Conservation (phyloP, 1,284 basidiomycete genomes). For the Kalmanozyma brasiliensis region DNA sequence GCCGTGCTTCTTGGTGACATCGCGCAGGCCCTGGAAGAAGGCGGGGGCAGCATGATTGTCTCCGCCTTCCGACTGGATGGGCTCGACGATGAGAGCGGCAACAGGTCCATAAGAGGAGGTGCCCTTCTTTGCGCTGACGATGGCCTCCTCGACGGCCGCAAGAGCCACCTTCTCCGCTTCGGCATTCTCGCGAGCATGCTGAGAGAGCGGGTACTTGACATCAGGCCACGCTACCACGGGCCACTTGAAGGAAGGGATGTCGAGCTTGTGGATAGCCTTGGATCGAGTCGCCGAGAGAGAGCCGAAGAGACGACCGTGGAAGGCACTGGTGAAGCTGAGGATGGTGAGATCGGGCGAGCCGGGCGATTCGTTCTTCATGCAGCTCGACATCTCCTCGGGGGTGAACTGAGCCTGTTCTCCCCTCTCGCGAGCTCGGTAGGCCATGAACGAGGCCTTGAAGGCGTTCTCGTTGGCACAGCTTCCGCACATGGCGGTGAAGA, state of each 20-base stretch:
- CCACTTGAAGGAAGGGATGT: constrained; percentile 74
- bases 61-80: constrained; percentile 73
- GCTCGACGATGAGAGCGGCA: constrained; percentile 73
- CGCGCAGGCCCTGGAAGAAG: constrained; percentile 71
- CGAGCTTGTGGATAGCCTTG: constrained; percentile 72
- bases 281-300: constrained; percentile 71
- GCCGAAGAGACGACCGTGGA: constrained; percentile 61
- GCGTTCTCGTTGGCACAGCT: constrained; percentile 70
- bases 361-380: constrained; percentile 72
- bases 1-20: constrained; percentile 69
- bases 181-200: constrained; percentile 69
- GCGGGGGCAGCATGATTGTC: constrained; percentile 72
- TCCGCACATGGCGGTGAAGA: constrained; percentile 69
- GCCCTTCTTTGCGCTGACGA: constrained; percentile 66
- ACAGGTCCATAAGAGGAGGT: constrained; percentile 68
- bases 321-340: constrained; percentile 71
- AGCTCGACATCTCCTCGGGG: constrained; percentile 65
- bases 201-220: constrained; percentile 71
- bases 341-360: constrained; percentile 71
- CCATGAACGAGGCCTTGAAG: constrained; percentile 73
- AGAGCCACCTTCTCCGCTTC: constrained; percentile 68
- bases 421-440: constrained; percentile 69
- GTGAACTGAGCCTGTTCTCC: constrained; percentile 56
- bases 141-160: constrained; percentile 68
- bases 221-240: constrained; percentile 72